Base-by-base conservation (phyloP, 495 filamentous ascomycete species). In the Xylaria intraflava region DNA sequence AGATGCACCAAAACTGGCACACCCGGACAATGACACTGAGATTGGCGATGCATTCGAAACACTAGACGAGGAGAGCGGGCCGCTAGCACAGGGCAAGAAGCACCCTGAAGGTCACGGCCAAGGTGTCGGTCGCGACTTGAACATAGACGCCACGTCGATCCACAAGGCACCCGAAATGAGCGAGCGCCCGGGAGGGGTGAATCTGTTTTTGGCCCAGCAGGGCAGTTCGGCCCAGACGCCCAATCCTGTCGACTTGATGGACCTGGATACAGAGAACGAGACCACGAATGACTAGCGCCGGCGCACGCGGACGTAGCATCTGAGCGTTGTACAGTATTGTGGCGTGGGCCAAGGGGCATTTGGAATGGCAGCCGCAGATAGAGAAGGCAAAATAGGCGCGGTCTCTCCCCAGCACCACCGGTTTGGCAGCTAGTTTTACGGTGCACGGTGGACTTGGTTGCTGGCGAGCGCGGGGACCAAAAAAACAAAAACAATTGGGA, bases 161-260 rank as follows among this genome's bases (percentile, higher is more conserved):
- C 40, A 47, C 1, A 70, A 62, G 33, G 47, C 44, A 6, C 67
- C 57, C 7, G 71, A 74, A 59, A 74, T 74, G 71, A 65, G 62
- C 49, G 70, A 74, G 49, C 62, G 65, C 16, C 45, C 29, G 17
- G 57, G 61, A 12, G 54, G 53, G 1, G 22, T 53, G 6, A 51
- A 43, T 10, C 56, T 58, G 3, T 66, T 66, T 26, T 33, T 66
- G 6, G 38, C 40, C 16, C 61, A 56, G 11, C 30, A 56, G 5
- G 51, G 23, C 27, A 33, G 44, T 31, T 39, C 48, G 5, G n/a
- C 49, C 7, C 58, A 56, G 48, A 44, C 51, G 6, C 58, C 53
- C 48, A 47, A 33, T 1, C 24, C 49, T 10, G 40, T 56, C 10
- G 61, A 64, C 46, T 46, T 58, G 31, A 64, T 64, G 59, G 61